phyloP scores from a whole-genome alignment of 164 flowering plant genomes.

The Magnolia officinalis region DNA sequence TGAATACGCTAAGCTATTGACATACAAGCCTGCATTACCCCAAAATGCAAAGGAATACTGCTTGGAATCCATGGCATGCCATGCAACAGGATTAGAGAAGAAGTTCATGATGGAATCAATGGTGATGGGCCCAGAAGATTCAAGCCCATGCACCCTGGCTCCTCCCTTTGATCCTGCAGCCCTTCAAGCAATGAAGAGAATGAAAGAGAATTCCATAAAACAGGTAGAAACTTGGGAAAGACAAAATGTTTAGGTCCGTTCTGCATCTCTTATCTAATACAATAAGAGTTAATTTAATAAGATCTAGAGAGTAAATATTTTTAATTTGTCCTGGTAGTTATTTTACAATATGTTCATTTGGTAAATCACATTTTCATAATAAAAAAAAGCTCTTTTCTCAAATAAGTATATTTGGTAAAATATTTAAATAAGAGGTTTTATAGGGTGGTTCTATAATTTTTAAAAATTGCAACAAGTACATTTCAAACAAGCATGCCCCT shows the following conservation, averaged over 20 bases:
- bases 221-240: slow-evolving; percentile 45
- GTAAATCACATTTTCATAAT: too few relatives aligned
- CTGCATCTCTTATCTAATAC: not conserved
- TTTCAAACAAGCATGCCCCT: too few relatives aligned
- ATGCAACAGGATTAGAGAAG: slow-evolving; percentile 21
- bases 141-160: slow-evolving; percentile 43
- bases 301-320: too few relatives aligned
- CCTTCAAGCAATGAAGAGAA: slow-evolving; percentile 17
- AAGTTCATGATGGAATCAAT: slow-evolving; percentile 44
- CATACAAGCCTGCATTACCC: slow-evolving; percentile 42
- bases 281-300: too few relatives aligned
- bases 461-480: too few relatives aligned
- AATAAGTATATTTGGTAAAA: too few relatives aligned
- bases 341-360: too few relatives aligned
- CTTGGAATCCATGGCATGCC: slow-evolving; percentile 49
- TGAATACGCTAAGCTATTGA: slow-evolving; percentile 53
- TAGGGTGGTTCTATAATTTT: too few relatives aligned
- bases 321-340: too few relatives aligned
- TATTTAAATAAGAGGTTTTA: too few relatives aligned
- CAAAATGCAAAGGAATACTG: slow-evolving; percentile 33
- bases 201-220: slow-evolving; percentile 22
- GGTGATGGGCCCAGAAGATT: slow-evolving; percentile 38
- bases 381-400: too few relatives aligned
- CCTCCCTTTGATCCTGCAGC: slow-evolving; percentile 32
- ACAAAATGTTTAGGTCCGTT: not conserved